A percentile compares a stretch with the other conserved stretches of the same genome.
phyloP scores from a whole-genome alignment of 805 yeast species.

The Schizosaccharomyces japonicus region DNA sequence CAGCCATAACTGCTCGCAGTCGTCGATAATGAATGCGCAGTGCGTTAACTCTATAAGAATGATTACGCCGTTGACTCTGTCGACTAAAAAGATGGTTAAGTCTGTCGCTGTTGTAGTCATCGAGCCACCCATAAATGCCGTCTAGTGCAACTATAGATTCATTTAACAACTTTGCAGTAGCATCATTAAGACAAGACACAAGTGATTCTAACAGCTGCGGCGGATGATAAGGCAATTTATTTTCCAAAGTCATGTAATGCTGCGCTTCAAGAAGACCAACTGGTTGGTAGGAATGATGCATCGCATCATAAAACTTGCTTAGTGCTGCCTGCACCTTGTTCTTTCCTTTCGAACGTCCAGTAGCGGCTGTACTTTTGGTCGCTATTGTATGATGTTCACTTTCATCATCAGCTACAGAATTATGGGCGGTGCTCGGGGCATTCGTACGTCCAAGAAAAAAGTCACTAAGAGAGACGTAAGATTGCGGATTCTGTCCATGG shows the following conservation, averaged over 20 bases:
- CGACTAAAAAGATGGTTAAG: not conserved
- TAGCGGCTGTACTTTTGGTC: not conserved
- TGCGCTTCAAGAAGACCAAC: slow-evolving; percentile 4
- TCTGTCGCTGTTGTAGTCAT: slow-evolving; percentile 1
- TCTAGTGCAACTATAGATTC: not conserved
- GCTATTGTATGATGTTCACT: not conserved
- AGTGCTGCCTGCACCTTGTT: not conserved
- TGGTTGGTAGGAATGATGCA: not conserved
- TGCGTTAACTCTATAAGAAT: not conserved
- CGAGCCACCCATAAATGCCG: not conserved
- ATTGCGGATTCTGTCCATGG: no score
- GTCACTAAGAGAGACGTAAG: not conserved
- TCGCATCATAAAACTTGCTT: not conserved
- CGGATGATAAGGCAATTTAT: not conserved
- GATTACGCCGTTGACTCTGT: not conserved
- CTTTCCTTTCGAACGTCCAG: not conserved
- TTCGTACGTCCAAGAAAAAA: not conserved
- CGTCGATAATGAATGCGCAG: not conserved
- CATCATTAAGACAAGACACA: not conserved
- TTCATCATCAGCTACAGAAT: not conserved
- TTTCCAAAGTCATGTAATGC: slow-evolving; percentile 3
- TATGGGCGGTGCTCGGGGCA: not conserved
- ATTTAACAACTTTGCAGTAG: not conserved
- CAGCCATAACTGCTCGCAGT: not conserved
- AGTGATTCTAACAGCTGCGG: not conserved